Evolutionary conservation across 306 rosid species (phyloP), one percentile per base, ranked within the genome.

Genomic region (Lagenaria siceraria): DNA sequence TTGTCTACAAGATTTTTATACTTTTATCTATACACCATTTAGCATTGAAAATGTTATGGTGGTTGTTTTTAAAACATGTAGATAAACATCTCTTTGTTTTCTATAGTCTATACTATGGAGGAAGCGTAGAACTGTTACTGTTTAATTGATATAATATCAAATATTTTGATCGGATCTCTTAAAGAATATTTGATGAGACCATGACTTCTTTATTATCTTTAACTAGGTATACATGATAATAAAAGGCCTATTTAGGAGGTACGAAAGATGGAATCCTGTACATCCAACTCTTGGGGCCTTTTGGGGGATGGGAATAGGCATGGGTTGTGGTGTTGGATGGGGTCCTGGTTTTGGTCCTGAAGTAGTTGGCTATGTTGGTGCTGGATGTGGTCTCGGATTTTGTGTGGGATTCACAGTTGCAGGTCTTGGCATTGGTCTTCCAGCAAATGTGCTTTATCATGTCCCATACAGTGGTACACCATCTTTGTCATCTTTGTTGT

Each of bases 301-400:
- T 83, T 91, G 92, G 93, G 98, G 98, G 29, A 87, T 94, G 95
- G 98, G 98, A 65, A 76, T 94, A 64, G 98, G 98, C 29, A 62
- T 91, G 70, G 98, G 98, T 65, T 94, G 98, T 84, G 98, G 98
- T 18, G 85, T 94, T 59, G 98, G 98, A 81, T 94, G 98, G 98
- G 98, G 98, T 75, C 98, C 98, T 79, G 98, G 98, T 48, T 94
- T 94, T 87, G 98, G 98, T 63, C 95, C 98, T 84, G 97, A 94
- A 71, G 98, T 89, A 58, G 33, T 94, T 53, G 97, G 97, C 18
- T 88, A 90, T 82, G 98, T 94, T 78, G 98, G 98, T 77, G 88
- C 98, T 77, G 98, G 98, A 61, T 94, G 98, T 80, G 98, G 98
- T 56, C 31, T 91, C 79, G 98, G 98, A 46, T 94, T 94, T 72